phyloP scores from a whole-genome alignment of 2,329 filamentous ascomycete genomes.

The Neobulgaria alba region DNA sequence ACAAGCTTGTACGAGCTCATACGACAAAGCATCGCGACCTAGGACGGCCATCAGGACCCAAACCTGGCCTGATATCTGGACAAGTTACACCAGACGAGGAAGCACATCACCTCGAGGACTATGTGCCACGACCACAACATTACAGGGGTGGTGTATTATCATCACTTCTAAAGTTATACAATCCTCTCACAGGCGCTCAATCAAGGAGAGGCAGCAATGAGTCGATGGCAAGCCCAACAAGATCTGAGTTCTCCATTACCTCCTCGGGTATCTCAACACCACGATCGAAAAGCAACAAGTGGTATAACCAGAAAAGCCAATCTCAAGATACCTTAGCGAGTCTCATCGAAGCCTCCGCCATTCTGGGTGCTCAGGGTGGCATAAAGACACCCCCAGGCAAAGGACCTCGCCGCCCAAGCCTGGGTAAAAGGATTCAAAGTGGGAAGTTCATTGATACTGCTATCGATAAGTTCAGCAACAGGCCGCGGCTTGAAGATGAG shows the following conservation, averaged over 20 bases:
- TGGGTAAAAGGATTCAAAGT: slow-evolving; percentile 22
- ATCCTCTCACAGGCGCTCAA: slow-evolving; percentile 34
- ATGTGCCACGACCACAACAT: slow-evolving; percentile 56
- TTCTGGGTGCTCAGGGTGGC: slow-evolving; percentile 41
- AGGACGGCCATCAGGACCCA: slow-evolving; percentile 9
- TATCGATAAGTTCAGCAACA: slow-evolving; percentile 15
- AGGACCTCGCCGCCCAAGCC: slow-evolving; percentile 17
- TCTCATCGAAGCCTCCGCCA: slow-evolving; percentile 45
- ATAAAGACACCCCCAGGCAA: slow-evolving; percentile 30
- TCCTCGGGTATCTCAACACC: slow-evolving; percentile 33
- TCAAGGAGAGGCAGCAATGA: slow-evolving; percentile 20
- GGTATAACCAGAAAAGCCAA: slow-evolving; percentile 32
- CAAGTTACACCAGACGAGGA: slow-evolving; percentile 36
- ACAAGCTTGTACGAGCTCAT: slow-evolving; percentile 35
- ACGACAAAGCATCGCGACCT: slow-evolving; percentile 25
- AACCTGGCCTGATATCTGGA: slow-evolving; percentile 32
- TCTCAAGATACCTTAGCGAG: slow-evolving; percentile 41
- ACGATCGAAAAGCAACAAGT: slow-evolving; percentile 23
- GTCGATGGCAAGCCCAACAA: slow-evolving; percentile 29
- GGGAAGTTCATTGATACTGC: slow-evolving; percentile 19
- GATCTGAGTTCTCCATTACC: slow-evolving; percentile 27
- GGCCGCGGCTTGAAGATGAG: slow-evolving; percentile 28
- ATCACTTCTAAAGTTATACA: slow-evolving; percentile 62
- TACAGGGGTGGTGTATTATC: slow-evolving; percentile 69
- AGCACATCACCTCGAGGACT: slow-evolving; percentile 42